Percentiles rank a stretch among this genome's conserved stretches.
Evolutionary conservation across 331 rosid genomes (phyloP).

Genomic region (Pyrus hybrid): DNA sequence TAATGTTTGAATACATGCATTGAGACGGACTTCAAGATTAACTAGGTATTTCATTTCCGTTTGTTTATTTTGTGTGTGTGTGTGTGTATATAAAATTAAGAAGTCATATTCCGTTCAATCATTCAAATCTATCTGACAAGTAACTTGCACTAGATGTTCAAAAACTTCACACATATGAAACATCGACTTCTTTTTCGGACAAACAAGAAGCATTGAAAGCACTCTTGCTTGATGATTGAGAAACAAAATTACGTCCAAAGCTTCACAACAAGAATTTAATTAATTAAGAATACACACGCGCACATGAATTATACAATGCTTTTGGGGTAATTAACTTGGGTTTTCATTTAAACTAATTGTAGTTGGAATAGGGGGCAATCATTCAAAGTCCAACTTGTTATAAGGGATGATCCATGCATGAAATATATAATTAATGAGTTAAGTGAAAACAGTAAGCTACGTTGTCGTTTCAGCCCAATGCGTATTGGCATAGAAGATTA

Average conservation of each 20-base stretch:
- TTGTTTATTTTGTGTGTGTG: no score
- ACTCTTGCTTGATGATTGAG: slow-evolving; percentile 47
- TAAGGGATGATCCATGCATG: slow-evolving; percentile 24
- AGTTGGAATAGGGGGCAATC: slow-evolving; percentile 70
- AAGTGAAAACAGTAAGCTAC: slow-evolving; percentile 16
- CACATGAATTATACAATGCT: neutral
- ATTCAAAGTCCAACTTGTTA: slow-evolving; percentile 57
- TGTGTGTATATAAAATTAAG: neutral
- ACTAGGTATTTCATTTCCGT: no score
- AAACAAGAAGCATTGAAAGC: neutral
- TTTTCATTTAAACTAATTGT: slow-evolving; percentile 20
- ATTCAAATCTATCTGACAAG: neutral
- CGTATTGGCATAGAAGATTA: slow-evolving; percentile 7
- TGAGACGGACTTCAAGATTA: no score
- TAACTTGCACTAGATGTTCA: no score
- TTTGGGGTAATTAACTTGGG: neutral
- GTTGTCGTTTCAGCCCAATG: slow-evolving; percentile 31
- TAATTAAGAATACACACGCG: neutral
- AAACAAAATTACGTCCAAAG: slow-evolving; percentile 33
- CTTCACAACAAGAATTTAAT: neutral
- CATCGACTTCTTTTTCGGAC: no score
- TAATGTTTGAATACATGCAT: no score
- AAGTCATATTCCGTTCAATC: neutral
- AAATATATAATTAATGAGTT: slow-evolving; percentile 7
- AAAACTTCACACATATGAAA: no score